Percentiles rank a stretch among this genome's conserved stretches.
These are phyloP conservation scores for Leptographium wingfieldii DNA, from an alignment of 2,329 filamentous ascomycete genomes.

Conservation along the genomic window DNA sequence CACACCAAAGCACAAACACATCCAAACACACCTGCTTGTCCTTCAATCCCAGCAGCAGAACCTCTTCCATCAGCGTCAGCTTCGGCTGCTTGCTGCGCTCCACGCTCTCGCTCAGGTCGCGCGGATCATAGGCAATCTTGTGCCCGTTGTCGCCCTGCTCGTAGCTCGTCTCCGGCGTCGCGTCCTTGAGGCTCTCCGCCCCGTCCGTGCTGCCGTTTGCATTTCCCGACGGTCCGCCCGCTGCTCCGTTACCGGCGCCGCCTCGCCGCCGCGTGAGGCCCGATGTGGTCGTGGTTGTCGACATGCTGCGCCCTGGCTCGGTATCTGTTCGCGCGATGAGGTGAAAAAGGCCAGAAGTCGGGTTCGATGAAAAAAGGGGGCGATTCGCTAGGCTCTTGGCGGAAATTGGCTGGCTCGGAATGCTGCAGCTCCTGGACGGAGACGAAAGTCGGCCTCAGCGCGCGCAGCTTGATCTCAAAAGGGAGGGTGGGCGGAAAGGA, in stretches of 20 bases:
- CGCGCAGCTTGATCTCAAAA: background rate
- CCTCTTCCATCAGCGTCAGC: slow-evolving; percentile 96
- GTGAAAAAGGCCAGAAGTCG: background rate
- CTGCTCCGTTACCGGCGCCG: slow-evolving; percentile 37
- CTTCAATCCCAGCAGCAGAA: slow-evolving; percentile 87
- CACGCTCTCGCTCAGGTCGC: slow-evolving; percentile 92
- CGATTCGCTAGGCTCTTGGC: background rate
- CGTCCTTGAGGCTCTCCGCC: slow-evolving; percentile 47
- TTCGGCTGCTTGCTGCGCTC: slow-evolving; percentile 97
- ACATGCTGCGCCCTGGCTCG: slow-evolving; percentile 2
- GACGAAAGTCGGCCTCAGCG: background rate
- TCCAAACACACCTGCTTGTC: slow-evolving; percentile 73
- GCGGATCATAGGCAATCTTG: slow-evolving; percentile 95
- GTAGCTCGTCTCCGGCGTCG: slow-evolving; percentile 67
- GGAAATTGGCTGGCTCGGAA: background rate
- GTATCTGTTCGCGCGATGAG: background rate
- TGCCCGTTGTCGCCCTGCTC: slow-evolving; percentile 89
- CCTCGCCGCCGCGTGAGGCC: slow-evolving; percentile 52
- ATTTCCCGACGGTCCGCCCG: slow-evolving; percentile 39
- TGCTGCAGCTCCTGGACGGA: background rate
- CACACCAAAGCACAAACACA: background rate
- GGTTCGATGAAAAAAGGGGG: background rate
- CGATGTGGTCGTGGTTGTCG: slow-evolving; percentile 21
- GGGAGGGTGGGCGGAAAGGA: background rate
- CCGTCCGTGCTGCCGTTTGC: slow-evolving; percentile 42